phyloP scores from a whole-genome alignment of 2,329 filamentous ascomycete genomes.

The Cordyceps farinosa region DNA sequence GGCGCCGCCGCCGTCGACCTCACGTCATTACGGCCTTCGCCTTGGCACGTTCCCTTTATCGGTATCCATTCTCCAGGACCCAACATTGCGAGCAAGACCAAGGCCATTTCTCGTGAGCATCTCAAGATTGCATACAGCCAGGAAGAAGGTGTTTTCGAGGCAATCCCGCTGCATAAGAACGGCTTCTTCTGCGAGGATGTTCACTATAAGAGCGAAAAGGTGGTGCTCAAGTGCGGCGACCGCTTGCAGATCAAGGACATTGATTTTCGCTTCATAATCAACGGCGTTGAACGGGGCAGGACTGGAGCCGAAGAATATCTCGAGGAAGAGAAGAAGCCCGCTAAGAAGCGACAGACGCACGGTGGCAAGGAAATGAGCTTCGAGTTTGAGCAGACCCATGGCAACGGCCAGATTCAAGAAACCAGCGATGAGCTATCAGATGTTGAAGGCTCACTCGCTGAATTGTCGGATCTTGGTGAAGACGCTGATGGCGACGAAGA shows the following conservation, averaged over 20 bases:
- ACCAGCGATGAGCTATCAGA: constrained; percentile 53
- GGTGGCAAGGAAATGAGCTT: constrained; percentile 70
- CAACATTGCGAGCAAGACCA: constrained; percentile 59
- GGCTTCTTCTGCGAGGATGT: constrained; percentile 65
- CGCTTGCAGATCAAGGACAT: constrained; percentile 71
- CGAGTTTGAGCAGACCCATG: constrained; percentile 63
- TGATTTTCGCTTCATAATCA: constrained; percentile 64
- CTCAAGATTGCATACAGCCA: constrained; percentile 69
- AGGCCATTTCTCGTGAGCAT: constrained; percentile 71
- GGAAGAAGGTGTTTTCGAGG: constrained; percentile 60
- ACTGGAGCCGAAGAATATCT: constrained; percentile 52
- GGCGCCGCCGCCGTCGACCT: constrained; percentile 59
- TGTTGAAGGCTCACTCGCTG: constrained; percentile 39
- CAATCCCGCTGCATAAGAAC: constrained; percentile 59
- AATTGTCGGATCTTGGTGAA: constrained; percentile 38
- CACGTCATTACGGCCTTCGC: constrained; percentile 56
- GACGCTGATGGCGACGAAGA: constrained; percentile 34
- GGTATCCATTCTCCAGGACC: constrained; percentile 68
- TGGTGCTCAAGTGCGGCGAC: constrained; percentile 60
- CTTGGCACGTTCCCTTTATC: constrained; percentile 61
- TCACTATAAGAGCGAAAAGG: constrained; percentile 52
- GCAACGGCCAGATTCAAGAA: constrained; percentile 53
- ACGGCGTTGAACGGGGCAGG: constrained; percentile 54
- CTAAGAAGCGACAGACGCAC: constrained; percentile 48
- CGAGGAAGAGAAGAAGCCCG: constrained; percentile 32